These are phyloP conservation scores for Aspergillus leporis DNA, from an alignment of 495 filamentous ascomycete genomes.

Conservation along the genomic window DNA sequence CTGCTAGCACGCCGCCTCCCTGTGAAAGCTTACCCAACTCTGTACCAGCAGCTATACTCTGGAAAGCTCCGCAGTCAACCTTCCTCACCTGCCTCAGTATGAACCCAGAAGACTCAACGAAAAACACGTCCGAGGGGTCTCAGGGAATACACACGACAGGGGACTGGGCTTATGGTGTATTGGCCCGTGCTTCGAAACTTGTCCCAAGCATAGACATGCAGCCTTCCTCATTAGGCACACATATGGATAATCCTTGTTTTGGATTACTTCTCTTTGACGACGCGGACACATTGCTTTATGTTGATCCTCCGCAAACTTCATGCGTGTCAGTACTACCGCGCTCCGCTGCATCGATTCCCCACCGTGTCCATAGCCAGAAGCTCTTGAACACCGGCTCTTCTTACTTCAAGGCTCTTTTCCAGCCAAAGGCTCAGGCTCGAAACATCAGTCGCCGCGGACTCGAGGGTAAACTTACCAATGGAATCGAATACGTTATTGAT, in stretches of 20 bases:
- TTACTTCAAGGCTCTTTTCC: slow-evolving; percentile 50
- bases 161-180: background rate
- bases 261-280: slow-evolving; percentile 32
- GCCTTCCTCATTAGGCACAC: background rate
- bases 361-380: slow-evolving; percentile 47
- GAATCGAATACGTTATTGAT: slow-evolving; percentile 59
- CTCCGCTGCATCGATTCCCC: slow-evolving; percentile 25
- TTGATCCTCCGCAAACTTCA: slow-evolving; percentile 42
- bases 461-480: slow-evolving; percentile 30
- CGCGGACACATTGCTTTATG: slow-evolving; percentile 56
- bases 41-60: background rate
- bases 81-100: background rate
- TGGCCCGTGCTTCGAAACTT: background rate
- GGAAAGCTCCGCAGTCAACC: background rate
- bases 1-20: background rate
- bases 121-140: background rate
- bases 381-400: slow-evolving; percentile 48
- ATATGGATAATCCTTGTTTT: background rate
- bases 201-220: background rate
- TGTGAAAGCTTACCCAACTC: background rate
- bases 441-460: slow-evolving; percentile 34
- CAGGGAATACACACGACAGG: background rate
- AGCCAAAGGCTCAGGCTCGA: slow-evolving; percentile 31
- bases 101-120: background rate
- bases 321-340: slow-evolving; percentile 23